These are phyloP conservation scores for Venustampulla echinocandica DNA, from an alignment of 495 filamentous ascomycete species.

Conservation along the genomic window DNA sequence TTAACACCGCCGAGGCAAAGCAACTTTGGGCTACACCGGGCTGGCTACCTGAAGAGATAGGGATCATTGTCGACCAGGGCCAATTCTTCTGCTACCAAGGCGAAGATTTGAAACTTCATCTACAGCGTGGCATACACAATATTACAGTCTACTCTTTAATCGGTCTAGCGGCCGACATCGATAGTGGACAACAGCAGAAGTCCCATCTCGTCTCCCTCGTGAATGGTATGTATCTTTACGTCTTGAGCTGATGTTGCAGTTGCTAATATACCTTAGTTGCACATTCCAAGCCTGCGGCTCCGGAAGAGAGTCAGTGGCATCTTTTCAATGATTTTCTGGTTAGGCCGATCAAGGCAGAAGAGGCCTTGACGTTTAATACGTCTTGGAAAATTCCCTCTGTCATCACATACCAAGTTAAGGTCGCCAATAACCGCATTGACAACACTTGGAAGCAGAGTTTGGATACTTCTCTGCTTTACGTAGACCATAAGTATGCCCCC, in stretches of 20 bases:
- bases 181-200: conserved; percentile 71
- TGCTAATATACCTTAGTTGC: conserved; percentile 44
- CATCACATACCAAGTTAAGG: conserved; percentile 72
- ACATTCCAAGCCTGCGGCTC: conserved; percentile 49
- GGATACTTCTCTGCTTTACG: conserved; percentile 75
- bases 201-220: conserved; percentile 86
- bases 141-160: conserved; percentile 84
- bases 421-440: conserved; percentile 65
- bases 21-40: conserved; percentile 78
- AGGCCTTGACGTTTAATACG: conserved; percentile 80
- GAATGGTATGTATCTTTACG: conserved; percentile 47
- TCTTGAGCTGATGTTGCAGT: neutral
- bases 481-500: conserved; percentile 54
- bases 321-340: conserved; percentile 97
- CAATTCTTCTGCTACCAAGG: conserved; percentile 88
- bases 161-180: conserved; percentile 83
- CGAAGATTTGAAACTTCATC: conserved; percentile 65
- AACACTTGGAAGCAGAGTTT: conserved; percentile 76
- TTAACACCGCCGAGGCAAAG: conserved; percentile 59
- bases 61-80: conserved; percentile 64
- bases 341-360: conserved; percentile 62
- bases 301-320: conserved; percentile 66
- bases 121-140: conserved; percentile 51
- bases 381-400: conserved; percentile 88
- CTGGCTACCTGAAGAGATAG: conserved; percentile 89